Conservation (phyloP, 768 basidiomycete species). For the Psilocybe azurescens region DNA sequence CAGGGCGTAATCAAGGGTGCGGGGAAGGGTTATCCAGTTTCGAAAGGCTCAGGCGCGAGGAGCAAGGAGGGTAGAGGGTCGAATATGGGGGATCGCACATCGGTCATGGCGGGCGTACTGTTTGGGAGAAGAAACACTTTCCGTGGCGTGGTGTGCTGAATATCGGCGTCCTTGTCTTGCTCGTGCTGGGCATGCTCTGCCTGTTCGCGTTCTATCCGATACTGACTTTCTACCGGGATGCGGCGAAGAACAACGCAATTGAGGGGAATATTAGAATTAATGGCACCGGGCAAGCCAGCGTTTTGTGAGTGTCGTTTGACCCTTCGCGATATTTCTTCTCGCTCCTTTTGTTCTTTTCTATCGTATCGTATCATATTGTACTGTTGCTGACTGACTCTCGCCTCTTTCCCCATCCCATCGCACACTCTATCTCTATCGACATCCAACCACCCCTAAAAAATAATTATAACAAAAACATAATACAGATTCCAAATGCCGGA, state of each 20-base stretch:
- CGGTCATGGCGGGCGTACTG: background rate
- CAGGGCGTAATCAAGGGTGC: background rate
- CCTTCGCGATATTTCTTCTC: too few relatives aligned
- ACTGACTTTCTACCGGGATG: conserved; percentile 48
- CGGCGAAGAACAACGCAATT: conserved; percentile 46
- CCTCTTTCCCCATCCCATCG: too few relatives aligned
- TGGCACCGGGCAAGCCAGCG: conserved; percentile 37
- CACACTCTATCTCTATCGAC: too few relatives aligned
- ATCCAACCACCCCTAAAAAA: background rate
- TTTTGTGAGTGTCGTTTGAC: conserved; percentile 10
- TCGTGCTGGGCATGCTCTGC: conserved; percentile 64
- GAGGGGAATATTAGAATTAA: conserved; percentile 73
- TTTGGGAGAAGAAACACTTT: conserved; percentile 33
- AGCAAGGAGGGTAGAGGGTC: too few relatives aligned
- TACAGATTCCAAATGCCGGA: conserved; percentile 53
- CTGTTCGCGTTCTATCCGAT: conserved; percentile 90
- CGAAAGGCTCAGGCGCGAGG: too few relatives aligned
- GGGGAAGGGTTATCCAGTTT: background rate
- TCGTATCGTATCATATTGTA: too few relatives aligned
- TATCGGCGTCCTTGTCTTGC: conserved; percentile 65
- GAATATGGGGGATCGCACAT: too few relatives aligned
- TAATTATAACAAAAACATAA: background rate
- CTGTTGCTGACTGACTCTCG: too few relatives aligned
- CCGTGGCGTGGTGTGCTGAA: conserved; percentile 64
- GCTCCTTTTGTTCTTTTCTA: too few relatives aligned